Conservation (phyloP, 1,139 yeast genomes). For the Scheffersomyces stambukii region DNA sequence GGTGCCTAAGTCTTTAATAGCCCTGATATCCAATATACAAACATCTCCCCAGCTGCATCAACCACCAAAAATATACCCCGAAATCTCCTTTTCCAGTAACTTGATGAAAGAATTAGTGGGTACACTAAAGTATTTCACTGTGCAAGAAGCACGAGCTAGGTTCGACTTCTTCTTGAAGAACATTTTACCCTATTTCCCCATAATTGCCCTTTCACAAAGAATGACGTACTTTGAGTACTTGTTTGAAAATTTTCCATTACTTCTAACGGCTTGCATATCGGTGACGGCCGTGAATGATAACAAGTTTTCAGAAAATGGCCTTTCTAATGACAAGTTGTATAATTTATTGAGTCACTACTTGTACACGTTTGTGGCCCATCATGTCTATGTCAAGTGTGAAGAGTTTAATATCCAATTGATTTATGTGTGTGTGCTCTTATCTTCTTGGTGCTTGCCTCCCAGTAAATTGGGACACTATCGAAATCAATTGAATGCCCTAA, state of each 20-base stretch:
- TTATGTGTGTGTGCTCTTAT: slow-evolving; percentile 39
- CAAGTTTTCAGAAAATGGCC: slow-evolving; percentile 9
- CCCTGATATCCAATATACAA: slow-evolving; percentile 1
- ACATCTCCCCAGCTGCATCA: slow-evolving; percentile 4
- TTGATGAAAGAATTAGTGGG: slow-evolving; percentile 37
- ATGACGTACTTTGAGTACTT: slow-evolving; percentile 34
- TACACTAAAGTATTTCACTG: slow-evolving; percentile 15
- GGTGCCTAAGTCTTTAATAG: no score
- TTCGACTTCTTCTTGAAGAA: slow-evolving; percentile 32
- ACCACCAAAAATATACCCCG: slow-evolving; percentile 20
- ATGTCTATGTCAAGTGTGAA: slow-evolving; percentile 38
- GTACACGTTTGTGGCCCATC: slow-evolving; percentile 42
- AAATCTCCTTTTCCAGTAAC: slow-evolving; percentile 36
- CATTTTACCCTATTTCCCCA: slow-evolving; percentile 46
- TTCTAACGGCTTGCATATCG: slow-evolving; percentile 43
- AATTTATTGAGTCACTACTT: slow-evolving; percentile 40
- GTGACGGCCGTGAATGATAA: slow-evolving; percentile 48
- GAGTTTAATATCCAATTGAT: slow-evolving; percentile 40
- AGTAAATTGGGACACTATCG: slow-evolving; percentile 47
- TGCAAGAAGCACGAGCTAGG: slow-evolving; percentile 27
- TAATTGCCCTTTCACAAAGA: slow-evolving; percentile 35
- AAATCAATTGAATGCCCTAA: slow-evolving; percentile 46
- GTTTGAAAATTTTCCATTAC: slow-evolving; percentile 37
- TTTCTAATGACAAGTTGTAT: slow-evolving; percentile 26
- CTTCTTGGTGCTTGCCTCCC: slow-evolving; percentile 51